Percentiles rank a stretch among this genome's conserved stretches.
Conservation (phyloP, 768 basidiomycete species). For the Pleurotus djamor region DNA sequence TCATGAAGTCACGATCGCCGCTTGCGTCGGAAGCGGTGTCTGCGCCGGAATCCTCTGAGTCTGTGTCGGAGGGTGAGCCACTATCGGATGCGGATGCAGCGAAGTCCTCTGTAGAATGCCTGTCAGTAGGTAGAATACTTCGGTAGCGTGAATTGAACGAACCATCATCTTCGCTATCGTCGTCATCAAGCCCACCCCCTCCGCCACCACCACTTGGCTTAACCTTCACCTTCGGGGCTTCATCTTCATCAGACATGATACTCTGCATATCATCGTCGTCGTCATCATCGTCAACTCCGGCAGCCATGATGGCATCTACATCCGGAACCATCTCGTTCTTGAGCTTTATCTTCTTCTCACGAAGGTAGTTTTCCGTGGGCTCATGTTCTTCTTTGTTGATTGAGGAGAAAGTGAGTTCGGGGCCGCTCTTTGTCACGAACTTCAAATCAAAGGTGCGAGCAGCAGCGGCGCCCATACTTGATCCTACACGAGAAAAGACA, state of each 20-base stretch:
- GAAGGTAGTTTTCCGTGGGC: constrained; percentile 79
- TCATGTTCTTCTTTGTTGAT: constrained; percentile 97
- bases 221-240: constrained; percentile 48
- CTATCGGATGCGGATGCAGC: constrained; percentile 78
- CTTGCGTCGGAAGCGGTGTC: constrained; percentile 84
- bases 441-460: constrained; percentile 94
- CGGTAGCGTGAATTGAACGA: constrained; percentile 12
- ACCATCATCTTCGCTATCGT: constrained; percentile 79
- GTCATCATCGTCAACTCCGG: constrained; percentile 69
- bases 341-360: constrained; percentile 87
- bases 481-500: constrained; percentile 91
- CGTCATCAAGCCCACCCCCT: constrained; percentile 45
- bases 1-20: constrained; percentile 67
- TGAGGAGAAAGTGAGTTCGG: constrained; percentile 88
- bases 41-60: constrained; percentile 66
- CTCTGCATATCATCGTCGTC: constrained; percentile 85
- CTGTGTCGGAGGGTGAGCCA: constrained; percentile 83
- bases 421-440: constrained; percentile 80
- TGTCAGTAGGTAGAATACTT: neutral
- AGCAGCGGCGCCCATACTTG: constrained; percentile 76
- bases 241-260: constrained; percentile 71
- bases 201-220: constrained; percentile 33
- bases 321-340: constrained; percentile 97
- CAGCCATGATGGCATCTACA: constrained; percentile 69
- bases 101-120: constrained; percentile 62